These are phyloP conservation scores for Beauveria rudraprayagi DNA, from an alignment of 2,329 filamentous ascomycete species.

Conservation along the genomic window DNA sequence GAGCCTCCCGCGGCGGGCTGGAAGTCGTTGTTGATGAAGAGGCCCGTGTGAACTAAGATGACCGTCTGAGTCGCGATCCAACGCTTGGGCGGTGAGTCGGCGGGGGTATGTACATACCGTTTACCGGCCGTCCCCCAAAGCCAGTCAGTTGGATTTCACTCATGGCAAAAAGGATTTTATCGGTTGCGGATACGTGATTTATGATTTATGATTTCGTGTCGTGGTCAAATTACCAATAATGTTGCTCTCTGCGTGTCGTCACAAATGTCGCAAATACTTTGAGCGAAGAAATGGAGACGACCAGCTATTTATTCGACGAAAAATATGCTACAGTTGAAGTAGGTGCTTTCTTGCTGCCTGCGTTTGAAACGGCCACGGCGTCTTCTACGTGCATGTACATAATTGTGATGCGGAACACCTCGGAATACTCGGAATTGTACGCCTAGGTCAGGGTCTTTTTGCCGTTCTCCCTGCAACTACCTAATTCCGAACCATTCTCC, in stretches of 20 bases:
- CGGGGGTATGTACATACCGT: not conserved
- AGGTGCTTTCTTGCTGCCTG: not conserved
- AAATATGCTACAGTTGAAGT: not conserved
- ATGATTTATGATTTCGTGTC: not conserved
- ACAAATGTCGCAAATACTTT: not conserved
- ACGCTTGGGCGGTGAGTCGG: not conserved
- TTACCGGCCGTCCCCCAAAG: not conserved
- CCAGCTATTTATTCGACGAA: not conserved
- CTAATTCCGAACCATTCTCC: too few relatives aligned
- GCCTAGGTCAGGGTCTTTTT: too few relatives aligned
- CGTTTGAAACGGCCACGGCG: not conserved
- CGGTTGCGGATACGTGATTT: not conserved
- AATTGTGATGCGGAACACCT: not conserved
- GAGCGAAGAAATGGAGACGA: not conserved
- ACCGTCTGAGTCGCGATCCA: not conserved
- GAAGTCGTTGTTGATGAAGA: conserved; percentile 14
- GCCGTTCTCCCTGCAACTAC: too few relatives aligned
- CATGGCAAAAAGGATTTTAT: not conserved
- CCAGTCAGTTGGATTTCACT: not conserved
- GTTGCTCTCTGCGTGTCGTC: not conserved
- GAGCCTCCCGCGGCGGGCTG: conserved; percentile 10
- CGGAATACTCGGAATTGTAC: not conserved
- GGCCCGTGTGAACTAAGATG: not conserved
- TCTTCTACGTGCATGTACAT: not conserved
- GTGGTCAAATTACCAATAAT: too few relatives aligned